phyloP scores from a whole-genome alignment of 1,284 basidiomycete species.

The Volvariella volvacea region DNA sequence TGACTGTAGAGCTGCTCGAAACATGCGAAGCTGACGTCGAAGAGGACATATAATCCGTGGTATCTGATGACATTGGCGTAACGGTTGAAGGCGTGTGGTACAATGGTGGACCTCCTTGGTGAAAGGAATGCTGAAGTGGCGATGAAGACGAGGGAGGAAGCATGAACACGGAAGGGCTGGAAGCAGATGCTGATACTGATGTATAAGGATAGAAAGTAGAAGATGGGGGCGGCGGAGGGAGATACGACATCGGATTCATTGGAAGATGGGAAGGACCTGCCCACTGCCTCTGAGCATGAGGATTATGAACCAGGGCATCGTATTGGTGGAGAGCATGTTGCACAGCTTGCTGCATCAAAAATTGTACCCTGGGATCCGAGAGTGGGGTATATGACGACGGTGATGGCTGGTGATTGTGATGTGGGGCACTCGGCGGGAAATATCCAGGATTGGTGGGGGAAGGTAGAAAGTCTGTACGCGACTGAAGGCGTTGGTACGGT shows the following conservation, averaged over 20 bases:
- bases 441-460: not conserved
- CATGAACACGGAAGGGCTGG: not conserved
- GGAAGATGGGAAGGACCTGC: conserved; percentile 6
- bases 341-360: conserved; percentile 30
- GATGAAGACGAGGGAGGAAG: not conserved
- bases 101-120: no score
- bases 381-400: conserved; percentile 17
- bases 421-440: conserved; percentile 4
- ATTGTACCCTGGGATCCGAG: conserved; percentile 27
- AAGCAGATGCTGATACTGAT: conserved; percentile 7
- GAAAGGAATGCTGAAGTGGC: no score
- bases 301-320: conserved; percentile 20
- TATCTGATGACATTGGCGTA: not conserved
- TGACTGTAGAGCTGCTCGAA: conserved; percentile 26
- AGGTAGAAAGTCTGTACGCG: not conserved
- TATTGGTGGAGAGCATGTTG: conserved; percentile 34
- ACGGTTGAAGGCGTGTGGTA: not conserved
- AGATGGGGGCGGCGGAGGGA: conserved; percentile 16
- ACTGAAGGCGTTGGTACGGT: not conserved
- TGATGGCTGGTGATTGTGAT: conserved; percentile 12
- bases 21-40: conserved; percentile 34
- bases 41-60: not conserved
- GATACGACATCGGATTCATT: conserved; percentile 19
- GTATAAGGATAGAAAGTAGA: no score
- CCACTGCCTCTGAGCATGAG: conserved; percentile 15